Conservation (phyloP, 139 green algal species). For the Helicosporidium sp. region DNA sequence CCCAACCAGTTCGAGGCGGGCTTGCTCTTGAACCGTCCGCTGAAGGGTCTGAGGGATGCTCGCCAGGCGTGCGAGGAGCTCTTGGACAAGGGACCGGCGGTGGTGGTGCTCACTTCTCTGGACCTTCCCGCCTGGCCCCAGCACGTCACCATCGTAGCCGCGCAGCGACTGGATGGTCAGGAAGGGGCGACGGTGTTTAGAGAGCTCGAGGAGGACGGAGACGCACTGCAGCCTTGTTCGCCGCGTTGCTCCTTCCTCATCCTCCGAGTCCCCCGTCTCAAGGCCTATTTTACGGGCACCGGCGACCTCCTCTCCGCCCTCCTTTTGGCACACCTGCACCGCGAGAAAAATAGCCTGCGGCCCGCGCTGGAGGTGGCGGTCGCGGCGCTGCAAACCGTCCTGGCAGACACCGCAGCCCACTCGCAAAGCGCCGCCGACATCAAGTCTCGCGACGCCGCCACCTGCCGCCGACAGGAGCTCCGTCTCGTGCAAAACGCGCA, state of each 20-base stretch:
- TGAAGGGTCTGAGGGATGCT: conserved; percentile 31
- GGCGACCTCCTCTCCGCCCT: conserved; percentile 52
- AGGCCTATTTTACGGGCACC: conserved; percentile 65
- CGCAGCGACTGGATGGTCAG: conserved; percentile 35
- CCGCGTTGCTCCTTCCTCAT: not conserved
- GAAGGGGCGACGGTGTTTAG: conserved; percentile 4
- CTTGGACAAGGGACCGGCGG: conserved; percentile 3
- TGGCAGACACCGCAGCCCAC: conserved; percentile 21
- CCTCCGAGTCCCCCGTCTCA: conserved; percentile 32
- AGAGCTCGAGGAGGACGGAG: no score
- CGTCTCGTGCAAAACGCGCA: conserved; percentile 27
- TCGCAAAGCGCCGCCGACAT: not conserved
- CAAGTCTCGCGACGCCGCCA: conserved; percentile 10
- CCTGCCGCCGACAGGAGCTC: conserved; percentile 27
- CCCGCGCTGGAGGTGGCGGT: conserved; percentile 43
- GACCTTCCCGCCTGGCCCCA: conserved; percentile 3
- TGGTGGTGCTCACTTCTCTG: no score
- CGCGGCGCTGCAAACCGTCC: conserved; percentile 39
- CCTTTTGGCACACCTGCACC: conserved; percentile 40
- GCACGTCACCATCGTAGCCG: conserved; percentile 37
- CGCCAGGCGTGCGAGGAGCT: conserved; percentile 36
- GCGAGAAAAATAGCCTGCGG: conserved; percentile 31
- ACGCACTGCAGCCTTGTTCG: no score
- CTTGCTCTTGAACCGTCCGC: conserved; percentile 39
- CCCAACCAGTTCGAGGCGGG: conserved; percentile 75